Base-by-base conservation (phyloP, 2,329 filamentous ascomycete genomes). In the Ceratocystis smalleyi region DNA sequence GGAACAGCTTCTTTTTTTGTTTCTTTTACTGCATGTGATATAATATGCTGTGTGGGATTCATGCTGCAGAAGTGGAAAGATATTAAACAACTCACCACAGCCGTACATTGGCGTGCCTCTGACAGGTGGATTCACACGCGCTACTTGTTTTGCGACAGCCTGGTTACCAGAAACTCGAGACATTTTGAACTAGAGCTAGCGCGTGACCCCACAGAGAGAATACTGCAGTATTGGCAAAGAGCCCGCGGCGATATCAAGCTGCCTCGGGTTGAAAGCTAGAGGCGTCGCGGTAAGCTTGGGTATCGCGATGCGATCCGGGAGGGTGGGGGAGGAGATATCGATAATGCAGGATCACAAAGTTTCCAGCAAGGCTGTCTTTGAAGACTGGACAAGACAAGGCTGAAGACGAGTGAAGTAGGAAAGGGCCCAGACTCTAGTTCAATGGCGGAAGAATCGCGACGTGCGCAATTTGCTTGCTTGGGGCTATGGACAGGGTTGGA, bases 61-160 rank as follows among this genome's bases (percentile, higher is more conserved):
- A 10, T 27, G n/a, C 49, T 47, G 22, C 12, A 40, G 27, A 40
- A 24, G 17, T 7, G 22, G 61, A n/a, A 57, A 47, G 43, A 61
- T 22, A 49, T 6, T 47, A n/a, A 54, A 45, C 40, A 61, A 73
- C 82, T 70, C 76, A 86, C 83, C 82, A 73, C 83, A 86, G 66
- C 83, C 83, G 69, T 81, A 86, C 69, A 84, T 75, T 55, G 84
- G 83, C 63, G 77, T 78, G 19, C 83, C 83, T 15, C 81, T 78
- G 12, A 78, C 75, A 3, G 83, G 80, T 8, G 78, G 77, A 71
- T 85, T 86, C 72, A 86, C 76, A 30, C 59, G 55, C 32, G 65
- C 65, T 12, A 49, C 35, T 19, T 64, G 65, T 47, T 66, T 51
- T 59, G 60, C 43, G 32, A n/a, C 47, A 30, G 43, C 32, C 54